These are phyloP conservation scores for Pelomyxa schiedti DNA, from an alignment of 78 protist species.

Conservation along the genomic window DNA sequence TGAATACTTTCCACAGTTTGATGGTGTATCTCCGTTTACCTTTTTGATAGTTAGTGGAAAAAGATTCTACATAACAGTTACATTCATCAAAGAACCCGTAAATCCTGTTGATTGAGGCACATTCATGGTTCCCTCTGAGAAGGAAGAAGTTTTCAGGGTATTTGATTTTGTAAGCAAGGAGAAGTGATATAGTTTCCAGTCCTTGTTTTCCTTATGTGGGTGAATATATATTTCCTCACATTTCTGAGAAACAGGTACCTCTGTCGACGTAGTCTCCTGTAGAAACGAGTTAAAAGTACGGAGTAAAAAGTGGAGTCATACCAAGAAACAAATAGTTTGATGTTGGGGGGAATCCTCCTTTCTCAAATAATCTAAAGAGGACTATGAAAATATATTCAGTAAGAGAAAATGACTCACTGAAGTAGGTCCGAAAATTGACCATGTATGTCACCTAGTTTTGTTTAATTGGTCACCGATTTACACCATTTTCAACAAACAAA, in stretches of 20 bases:
- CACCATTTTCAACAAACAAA: background rate
- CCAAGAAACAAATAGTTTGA: conserved; percentile 87
- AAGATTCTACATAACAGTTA: too few species aligned
- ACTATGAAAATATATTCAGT: too few species aligned
- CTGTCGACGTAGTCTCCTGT: conserved; percentile 97
- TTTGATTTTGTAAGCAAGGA: conserved; percentile 48
- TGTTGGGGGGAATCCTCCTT: conserved; percentile 96
- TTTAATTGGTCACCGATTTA: background rate
- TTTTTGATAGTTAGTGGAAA: too few species aligned
- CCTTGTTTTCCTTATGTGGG: conserved; percentile 56
- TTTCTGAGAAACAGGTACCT: conserved; percentile 76
- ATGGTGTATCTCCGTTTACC: too few species aligned
- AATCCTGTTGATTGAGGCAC: conserved; percentile 37
- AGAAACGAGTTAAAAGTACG: too few species aligned
- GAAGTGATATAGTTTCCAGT: conserved; percentile 43
- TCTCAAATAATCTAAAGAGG: conserved; percentile 83
- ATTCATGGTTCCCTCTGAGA: conserved; percentile 81
- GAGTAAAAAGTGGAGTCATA: too few species aligned
- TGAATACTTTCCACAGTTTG: conserved; percentile 31
- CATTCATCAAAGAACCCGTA: conserved; percentile 76
- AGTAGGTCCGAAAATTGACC: too few species aligned
- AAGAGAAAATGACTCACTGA: too few species aligned
- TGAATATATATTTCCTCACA: too few species aligned
- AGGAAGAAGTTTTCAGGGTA: conserved; percentile 36
- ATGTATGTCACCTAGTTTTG: background rate